Percentiles rank a stretch among this genome's conserved stretches.
Conservation (phyloP, 2,329 filamentous ascomycete species). For the Colletotrichum zoysiae region DNA sequence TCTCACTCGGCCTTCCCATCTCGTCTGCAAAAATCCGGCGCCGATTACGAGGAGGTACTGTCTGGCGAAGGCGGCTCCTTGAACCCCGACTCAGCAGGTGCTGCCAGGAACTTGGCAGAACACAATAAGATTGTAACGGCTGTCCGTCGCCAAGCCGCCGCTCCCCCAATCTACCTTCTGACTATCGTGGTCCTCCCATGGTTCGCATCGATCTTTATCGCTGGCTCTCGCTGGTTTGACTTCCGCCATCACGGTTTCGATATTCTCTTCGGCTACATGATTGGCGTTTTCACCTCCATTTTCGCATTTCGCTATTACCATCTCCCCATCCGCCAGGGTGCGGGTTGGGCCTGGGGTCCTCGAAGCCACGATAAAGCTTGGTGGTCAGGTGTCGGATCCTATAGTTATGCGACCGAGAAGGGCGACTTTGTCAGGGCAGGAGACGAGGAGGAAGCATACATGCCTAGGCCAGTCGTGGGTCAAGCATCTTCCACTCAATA, state of each 20-base stretch:
- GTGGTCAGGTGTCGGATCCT: constrained; percentile 78
- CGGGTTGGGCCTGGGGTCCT: constrained; percentile 91
- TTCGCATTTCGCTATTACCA: constrained; percentile 90
- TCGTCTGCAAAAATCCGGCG: constrained; percentile 66
- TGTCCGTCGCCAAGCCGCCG: constrained; percentile 79
- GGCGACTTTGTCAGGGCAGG: constrained; percentile 44
- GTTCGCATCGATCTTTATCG: constrained; percentile 82
- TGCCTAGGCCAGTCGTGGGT: constrained; percentile 18
- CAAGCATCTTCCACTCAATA: constrained; percentile 35
- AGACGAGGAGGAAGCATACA: constrained; percentile 49
- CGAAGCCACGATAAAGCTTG: constrained; percentile 80
- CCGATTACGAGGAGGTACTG: constrained; percentile 50
- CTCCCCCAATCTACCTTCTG: constrained; percentile 85
- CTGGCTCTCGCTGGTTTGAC: constrained; percentile 88
- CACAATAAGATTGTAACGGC: constrained; percentile 60
- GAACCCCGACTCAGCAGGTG: constrained; percentile 32
- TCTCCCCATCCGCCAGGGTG: constrained; percentile 80
- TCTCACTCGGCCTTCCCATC: constrained; percentile 80
- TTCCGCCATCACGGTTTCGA: constrained; percentile 95
- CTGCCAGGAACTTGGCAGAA: constrained; percentile 49
- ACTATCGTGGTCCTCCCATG: constrained; percentile 78
- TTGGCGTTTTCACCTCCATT: constrained; percentile 78
- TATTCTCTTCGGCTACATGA: constrained; percentile 84
- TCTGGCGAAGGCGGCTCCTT: constrained; percentile 31
- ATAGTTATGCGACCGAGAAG: constrained; percentile 65